Conservation (phyloP, 2,329 filamentous ascomycete species). For the Pseudogymnoascus sp. region DNA sequence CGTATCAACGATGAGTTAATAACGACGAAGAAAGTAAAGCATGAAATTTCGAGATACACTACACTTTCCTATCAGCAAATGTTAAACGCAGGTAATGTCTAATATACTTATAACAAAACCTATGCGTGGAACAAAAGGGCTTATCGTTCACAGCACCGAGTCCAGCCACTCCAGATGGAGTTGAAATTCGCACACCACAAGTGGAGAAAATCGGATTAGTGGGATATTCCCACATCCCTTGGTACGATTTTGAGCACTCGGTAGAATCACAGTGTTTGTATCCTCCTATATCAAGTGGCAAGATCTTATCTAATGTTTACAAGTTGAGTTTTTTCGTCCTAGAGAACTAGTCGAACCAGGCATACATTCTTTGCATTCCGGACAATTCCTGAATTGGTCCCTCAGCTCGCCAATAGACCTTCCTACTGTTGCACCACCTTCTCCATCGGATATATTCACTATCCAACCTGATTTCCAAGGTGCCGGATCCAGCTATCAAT, state of each 20-base stretch:
- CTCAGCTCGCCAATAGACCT: not conserved
- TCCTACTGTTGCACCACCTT: constrained; percentile 8
- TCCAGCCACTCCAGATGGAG: constrained; percentile 11
- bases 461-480: not conserved
- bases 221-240: constrained; percentile 16
- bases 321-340: constrained; percentile 10
- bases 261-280: constrained; percentile 12
- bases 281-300: constrained; percentile 1
- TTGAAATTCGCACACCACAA: constrained; percentile 16
- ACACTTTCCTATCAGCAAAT: constrained; percentile 9
- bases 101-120: not conserved
- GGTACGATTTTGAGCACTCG: constrained; percentile 17
- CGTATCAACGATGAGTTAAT: constrained; percentile 14
- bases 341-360: constrained; percentile 2
- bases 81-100: constrained; percentile 10
- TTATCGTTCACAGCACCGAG: constrained; percentile 14
- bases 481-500: not conserved
- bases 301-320: constrained; percentile 11
- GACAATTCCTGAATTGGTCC: not conserved
- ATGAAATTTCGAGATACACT: constrained; percentile 13
- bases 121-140: not conserved
- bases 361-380: constrained; percentile 5
- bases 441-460: not conserved
- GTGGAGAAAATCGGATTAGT: constrained; percentile 9
- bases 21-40: constrained; percentile 10